A percentile compares a stretch with the other conserved stretches of the same genome.
Evolutionary conservation across 306 rosid genomes (phyloP).

Genomic region (Prunus kanzakura): DNA sequence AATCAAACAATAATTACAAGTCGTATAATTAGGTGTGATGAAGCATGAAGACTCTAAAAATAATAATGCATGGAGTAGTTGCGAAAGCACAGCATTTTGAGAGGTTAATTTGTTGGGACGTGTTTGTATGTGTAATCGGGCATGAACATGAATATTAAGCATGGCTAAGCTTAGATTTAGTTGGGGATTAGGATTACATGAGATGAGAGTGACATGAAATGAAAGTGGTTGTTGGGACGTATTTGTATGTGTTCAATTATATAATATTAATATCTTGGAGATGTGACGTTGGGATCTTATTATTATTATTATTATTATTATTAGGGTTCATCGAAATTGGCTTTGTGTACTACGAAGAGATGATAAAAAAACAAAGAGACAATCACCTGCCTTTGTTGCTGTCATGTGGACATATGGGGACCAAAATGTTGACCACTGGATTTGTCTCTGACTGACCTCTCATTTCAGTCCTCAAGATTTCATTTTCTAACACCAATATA

Average conservation of each 20-base stretch:
- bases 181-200: neutral
- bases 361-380: neutral
- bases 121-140: too few relatives aligned
- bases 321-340: neutral
- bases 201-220: neutral
- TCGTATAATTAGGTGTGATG: neutral
- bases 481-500: neutral
- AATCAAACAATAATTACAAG: neutral
- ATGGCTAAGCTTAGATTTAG: neutral
- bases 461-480: neutral
- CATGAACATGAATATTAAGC: neutral
- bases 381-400: constrained; percentile 6
- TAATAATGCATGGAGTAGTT: neutral
- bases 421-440: constrained; percentile 11
- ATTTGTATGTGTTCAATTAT: neutral
- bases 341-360: neutral
- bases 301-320: too few relatives aligned
- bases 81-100: too few relatives aligned
- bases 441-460: neutral
- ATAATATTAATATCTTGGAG: neutral
- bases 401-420: constrained; percentile 13
- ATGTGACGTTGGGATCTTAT: constrained; percentile 14
- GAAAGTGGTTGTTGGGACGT: constrained; percentile 20
- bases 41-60: neutral
- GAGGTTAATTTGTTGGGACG: too few relatives aligned